Conservation (phyloP, 2,329 filamentous ascomycete species). For the Neurospora sp. region DNA sequence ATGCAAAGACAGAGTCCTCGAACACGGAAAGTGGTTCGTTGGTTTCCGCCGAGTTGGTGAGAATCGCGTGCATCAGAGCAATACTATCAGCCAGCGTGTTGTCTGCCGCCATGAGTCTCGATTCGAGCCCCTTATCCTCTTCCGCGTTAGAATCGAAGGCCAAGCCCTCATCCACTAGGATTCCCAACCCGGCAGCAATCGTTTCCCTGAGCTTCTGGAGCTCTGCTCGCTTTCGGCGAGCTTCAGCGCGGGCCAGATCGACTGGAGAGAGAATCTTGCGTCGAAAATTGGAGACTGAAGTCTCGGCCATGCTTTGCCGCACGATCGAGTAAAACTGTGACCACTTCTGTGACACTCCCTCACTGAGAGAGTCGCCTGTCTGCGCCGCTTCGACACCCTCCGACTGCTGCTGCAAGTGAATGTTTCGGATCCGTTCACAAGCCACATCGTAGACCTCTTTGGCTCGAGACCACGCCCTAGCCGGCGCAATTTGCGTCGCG, state of each 20-base stretch:
- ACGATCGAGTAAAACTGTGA: constrained; percentile 73
- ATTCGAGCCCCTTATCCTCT: constrained; percentile 38
- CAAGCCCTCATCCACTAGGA: constrained; percentile 79
- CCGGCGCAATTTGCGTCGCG: constrained; percentile 74
- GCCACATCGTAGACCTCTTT: constrained; percentile 50
- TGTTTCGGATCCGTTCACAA: neutral
- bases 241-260: constrained; percentile 64
- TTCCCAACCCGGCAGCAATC: constrained; percentile 76
- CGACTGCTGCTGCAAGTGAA: constrained; percentile 29
- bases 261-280: constrained; percentile 69
- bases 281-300: constrained; percentile 61
- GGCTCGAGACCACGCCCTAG: constrained; percentile 62
- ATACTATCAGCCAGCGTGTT: constrained; percentile 76
- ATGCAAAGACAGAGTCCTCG: constrained; percentile 55
- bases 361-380: neutral
- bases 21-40: constrained; percentile 55
- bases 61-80: constrained; percentile 75
- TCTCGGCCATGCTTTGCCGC: constrained; percentile 62
- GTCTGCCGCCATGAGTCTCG: constrained; percentile 66
- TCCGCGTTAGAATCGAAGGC: constrained; percentile 55
- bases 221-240: constrained; percentile 60
- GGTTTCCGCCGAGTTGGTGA: constrained; percentile 58
- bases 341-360: constrained; percentile 41
- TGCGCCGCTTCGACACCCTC: constrained; percentile 1
- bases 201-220: constrained; percentile 67